Percentiles rank a stretch among this genome's conserved stretches.
Evolutionary conservation across 371 early-diverging fungal genomes (phyloP).

Genomic region (Mucor irregularis): DNA sequence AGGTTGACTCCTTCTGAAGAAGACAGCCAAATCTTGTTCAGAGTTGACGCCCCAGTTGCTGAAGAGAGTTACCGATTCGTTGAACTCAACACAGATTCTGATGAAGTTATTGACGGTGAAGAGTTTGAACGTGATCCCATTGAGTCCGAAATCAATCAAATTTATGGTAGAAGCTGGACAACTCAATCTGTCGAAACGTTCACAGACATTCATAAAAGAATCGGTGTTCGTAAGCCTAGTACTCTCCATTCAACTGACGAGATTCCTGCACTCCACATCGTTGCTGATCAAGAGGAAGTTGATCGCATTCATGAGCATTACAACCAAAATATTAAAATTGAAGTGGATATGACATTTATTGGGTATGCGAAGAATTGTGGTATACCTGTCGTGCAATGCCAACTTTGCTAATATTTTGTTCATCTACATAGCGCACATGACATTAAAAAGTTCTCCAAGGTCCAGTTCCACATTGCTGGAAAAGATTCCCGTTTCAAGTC

Average conservation of each 20-base stretch:
- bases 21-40: not conserved
- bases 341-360: not conserved
- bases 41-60: not conserved
- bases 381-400: not conserved
- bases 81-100: not conserved
- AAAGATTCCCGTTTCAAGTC: not conserved
- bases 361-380: not conserved
- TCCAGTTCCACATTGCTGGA: not conserved
- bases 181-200: not conserved
- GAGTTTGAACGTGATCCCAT: not conserved
- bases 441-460: not conserved
- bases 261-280: not conserved
- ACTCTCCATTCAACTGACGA: not conserved
- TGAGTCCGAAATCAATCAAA: not conserved
- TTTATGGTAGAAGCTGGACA: not conserved
- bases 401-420: not conserved
- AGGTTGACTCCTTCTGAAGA: not conserved
- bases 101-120: not conserved
- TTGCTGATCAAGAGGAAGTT: not conserved
- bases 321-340: not conserved
- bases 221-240: not conserved
- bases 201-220: not conserved
- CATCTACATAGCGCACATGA: not conserved
- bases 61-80: not conserved
- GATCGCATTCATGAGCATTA: constrained; percentile 1